Evolutionary conservation across 768 basidiomycete species (phyloP).

Genomic region (Tricholoma saponaceum): DNA sequence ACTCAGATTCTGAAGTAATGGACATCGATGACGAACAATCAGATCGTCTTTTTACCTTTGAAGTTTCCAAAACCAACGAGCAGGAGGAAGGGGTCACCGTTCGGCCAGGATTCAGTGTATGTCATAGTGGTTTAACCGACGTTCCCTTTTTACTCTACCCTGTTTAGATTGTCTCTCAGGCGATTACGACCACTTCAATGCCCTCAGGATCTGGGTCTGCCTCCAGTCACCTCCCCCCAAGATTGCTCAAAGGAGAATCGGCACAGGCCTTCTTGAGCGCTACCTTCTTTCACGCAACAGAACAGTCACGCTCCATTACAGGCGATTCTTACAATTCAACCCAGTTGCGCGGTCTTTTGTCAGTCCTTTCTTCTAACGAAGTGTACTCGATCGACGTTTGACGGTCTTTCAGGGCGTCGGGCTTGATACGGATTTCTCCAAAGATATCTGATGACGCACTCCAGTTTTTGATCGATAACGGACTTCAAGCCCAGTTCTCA

Average conservation of each 20-base stretch:
- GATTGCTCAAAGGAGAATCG: constrained; percentile 36
- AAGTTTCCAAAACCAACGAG: constrained; percentile 50
- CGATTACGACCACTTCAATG: neutral
- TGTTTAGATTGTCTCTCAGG: neutral
- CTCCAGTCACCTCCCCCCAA: constrained; percentile 15
- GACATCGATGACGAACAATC: constrained; percentile 35
- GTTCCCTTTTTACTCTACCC: neutral
- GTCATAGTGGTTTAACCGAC: constrained; percentile 7
- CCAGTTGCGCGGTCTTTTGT: neutral
- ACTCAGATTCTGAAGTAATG: constrained; percentile 19
- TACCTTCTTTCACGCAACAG: constrained; percentile 14
- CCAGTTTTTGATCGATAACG: neutral
- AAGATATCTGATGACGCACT: neutral
- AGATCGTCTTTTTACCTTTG: constrained; percentile 49
- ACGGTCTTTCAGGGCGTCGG: neutral
- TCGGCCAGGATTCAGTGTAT: constrained; percentile 43
- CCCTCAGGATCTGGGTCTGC: neutral
- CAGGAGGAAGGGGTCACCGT: constrained; percentile 47
- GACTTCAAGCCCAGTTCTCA: neutral
- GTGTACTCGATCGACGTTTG: neutral
- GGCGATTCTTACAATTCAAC: neutral
- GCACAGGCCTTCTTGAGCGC: constrained; percentile 36
- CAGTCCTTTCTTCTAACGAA: neutral
- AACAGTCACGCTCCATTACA: neutral
- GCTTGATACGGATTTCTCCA: neutral